phyloP scores from a whole-genome alignment of 495 filamentous ascomycete genomes.

The Immersiella caudata region DNA sequence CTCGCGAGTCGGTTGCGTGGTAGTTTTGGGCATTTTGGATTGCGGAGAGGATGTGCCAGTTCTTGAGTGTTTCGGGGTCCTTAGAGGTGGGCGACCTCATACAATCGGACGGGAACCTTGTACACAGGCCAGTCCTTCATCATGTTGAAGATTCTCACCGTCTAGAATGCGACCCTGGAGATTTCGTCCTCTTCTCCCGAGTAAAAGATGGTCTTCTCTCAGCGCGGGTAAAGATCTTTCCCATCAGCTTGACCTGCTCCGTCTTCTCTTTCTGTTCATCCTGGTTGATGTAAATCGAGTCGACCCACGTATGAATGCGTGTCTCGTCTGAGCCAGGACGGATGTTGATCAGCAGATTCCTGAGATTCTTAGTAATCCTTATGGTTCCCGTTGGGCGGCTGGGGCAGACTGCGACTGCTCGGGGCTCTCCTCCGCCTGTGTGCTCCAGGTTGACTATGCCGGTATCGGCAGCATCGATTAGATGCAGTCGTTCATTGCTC shows the following conservation, averaged over 20 bases:
- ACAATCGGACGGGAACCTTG: background rate
- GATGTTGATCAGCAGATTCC: slow-evolving; percentile 8
- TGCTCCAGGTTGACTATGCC: background rate
- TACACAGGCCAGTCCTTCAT: slow-evolving; percentile 11
- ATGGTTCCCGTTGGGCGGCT: background rate
- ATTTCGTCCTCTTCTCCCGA: slow-evolving; percentile 3
- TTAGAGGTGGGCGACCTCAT: background rate
- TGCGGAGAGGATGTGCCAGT: slow-evolving; percentile 9
- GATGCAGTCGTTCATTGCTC: background rate
- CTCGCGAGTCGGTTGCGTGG: slow-evolving; percentile 12
- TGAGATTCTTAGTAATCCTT: slow-evolving; percentile 6
- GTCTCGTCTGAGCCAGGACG: background rate
- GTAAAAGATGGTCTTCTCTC: slow-evolving; percentile 2
- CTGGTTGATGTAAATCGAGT: slow-evolving; percentile 12
- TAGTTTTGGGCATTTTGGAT: slow-evolving; percentile 7
- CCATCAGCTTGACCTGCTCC: slow-evolving; percentile 13
- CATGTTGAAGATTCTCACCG: slow-evolving; percentile 9
- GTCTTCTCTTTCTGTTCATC: slow-evolving; percentile 10
- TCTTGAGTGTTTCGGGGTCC: background rate
- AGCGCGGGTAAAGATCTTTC: background rate
- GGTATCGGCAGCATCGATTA: background rate
- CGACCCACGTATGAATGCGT: background rate
- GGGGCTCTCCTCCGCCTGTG: background rate
- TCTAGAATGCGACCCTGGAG: slow-evolving; percentile 3
- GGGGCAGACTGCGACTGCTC: background rate